phyloP scores from a whole-genome alignment of 164 flowering plant species.

The Sextonia rubra region DNA sequence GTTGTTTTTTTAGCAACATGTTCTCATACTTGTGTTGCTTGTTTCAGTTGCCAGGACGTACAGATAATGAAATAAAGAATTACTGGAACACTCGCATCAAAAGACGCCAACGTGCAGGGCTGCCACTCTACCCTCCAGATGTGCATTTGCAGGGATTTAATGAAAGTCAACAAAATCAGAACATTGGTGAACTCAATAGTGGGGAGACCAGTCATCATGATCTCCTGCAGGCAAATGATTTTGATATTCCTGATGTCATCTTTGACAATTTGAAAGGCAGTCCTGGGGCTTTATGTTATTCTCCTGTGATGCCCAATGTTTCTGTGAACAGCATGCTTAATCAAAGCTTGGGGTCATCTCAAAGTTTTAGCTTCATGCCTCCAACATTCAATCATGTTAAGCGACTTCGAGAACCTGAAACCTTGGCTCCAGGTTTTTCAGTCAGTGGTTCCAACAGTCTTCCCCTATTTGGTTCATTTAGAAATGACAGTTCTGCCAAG shows the following conservation, averaged over 20 bases:
- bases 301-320: slow-evolving; percentile 41
- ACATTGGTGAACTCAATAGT: slow-evolving; percentile 22
- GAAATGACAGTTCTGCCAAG: slow-evolving; percentile 34
- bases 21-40: background rate
- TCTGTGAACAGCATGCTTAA: slow-evolving; percentile 39
- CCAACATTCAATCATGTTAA: slow-evolving; percentile 41
- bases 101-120: slow-evolving; percentile 86
- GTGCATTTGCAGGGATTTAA: slow-evolving; percentile 44
- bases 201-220: slow-evolving; percentile 37
- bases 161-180: slow-evolving; percentile 40
- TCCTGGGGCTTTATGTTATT: slow-evolving; percentile 34
- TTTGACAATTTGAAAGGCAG: slow-evolving; percentile 46
- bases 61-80: slow-evolving; percentile 98
- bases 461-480: slow-evolving; percentile 36
- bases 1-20: background rate
- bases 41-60: slow-evolving; percentile 91
- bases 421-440: slow-evolving; percentile 29
- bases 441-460: slow-evolving; percentile 27
- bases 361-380: slow-evolving; percentile 30
- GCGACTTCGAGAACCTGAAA: slow-evolving; percentile 48
- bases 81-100: slow-evolving; percentile 96
- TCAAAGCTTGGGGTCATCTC: slow-evolving; percentile 45
- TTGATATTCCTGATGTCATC: slow-evolving; percentile 54
- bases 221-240: slow-evolving; percentile 33
- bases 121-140: slow-evolving; percentile 86